phyloP scores from a whole-genome alignment of 345 rosid genomes.

The Luvunga scandens region DNA sequence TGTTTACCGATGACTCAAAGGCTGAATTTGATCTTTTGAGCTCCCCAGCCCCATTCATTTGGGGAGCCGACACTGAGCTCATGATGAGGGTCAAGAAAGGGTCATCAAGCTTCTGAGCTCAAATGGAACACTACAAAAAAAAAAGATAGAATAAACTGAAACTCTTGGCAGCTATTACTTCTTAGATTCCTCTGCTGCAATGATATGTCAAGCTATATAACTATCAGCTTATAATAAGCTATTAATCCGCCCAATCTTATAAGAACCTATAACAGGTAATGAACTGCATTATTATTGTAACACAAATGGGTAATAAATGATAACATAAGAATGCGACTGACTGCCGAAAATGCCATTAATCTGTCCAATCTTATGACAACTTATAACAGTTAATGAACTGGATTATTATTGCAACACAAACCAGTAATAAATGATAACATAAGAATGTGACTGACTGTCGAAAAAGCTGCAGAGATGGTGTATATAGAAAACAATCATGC shows the following conservation, averaged over 20 bases:
- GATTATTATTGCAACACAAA: not conserved
- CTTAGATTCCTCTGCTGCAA: not conserved
- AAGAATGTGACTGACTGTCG: not conserved
- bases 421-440: not conserved
- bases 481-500: not conserved
- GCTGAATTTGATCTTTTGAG: constrained; percentile 21
- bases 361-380: not conserved
- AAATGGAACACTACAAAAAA: not conserved
- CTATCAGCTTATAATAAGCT: not conserved
- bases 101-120: constrained; percentile 18
- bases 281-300: not conserved
- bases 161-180: not conserved
- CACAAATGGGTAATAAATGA: not conserved
- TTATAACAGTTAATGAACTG: not conserved
- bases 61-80: constrained; percentile 23
- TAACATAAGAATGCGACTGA: not conserved
- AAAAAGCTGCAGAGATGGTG: not conserved
- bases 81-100: constrained; percentile 9
- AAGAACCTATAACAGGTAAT: not conserved
- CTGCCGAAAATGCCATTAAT: not conserved
- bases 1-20: constrained; percentile 13
- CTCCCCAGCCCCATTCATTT: constrained; percentile 16
- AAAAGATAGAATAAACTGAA: not conserved
- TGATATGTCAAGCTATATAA: not conserved
- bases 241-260: not conserved